A percentile compares a stretch with the other conserved stretches of the same genome.
Conservation (phyloP, 345 rosid species). For the Litchi chinensis region DNA sequence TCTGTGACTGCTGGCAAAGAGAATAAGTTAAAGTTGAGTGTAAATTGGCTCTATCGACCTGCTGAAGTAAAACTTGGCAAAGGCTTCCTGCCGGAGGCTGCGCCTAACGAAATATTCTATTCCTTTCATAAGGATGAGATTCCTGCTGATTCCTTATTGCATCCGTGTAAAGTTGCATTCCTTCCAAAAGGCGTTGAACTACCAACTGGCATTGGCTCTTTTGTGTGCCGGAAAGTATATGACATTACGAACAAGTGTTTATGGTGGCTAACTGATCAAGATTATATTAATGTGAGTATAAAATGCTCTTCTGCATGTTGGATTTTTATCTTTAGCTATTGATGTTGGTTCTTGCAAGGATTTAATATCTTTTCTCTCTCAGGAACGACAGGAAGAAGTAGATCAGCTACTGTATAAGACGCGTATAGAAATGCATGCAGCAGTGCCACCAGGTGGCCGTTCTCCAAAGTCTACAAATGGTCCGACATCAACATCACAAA, state of each 20-base stretch:
- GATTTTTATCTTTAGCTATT: not conserved
- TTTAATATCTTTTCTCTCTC: conserved; percentile 14
- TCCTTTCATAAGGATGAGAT: conserved; percentile 95
- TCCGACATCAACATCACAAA: conserved; percentile 71
- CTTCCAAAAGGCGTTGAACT: conserved; percentile 79
- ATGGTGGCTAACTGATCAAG: conserved; percentile 97
- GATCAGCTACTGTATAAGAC: conserved; percentile 68
- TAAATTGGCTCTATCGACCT: conserved; percentile 91
- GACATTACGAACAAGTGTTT: conserved; percentile 68
- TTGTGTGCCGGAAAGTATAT: conserved; percentile 85
- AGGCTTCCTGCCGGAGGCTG: conserved; percentile 76
- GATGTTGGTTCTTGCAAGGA: not conserved
- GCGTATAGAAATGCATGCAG: conserved; percentile 73
- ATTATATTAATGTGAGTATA: conserved; percentile 77
- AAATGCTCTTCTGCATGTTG: not conserved
- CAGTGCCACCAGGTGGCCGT: conserved; percentile 76
- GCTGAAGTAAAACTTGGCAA: conserved; percentile 85
- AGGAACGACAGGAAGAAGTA: conserved; percentile 84
- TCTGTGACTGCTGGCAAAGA: conserved; percentile 52
- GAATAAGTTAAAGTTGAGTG: conserved; percentile 53
- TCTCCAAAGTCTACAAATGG: conserved; percentile 80
- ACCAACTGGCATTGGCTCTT: conserved; percentile 76
- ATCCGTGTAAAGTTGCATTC: conserved; percentile 96
- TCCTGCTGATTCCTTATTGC: conserved; percentile 83
- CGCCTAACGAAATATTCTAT: conserved; percentile 91